These are phyloP conservation scores for Cymbidium sinense DNA, from an alignment of 106 monocot genomes.

Conservation along the genomic window DNA sequence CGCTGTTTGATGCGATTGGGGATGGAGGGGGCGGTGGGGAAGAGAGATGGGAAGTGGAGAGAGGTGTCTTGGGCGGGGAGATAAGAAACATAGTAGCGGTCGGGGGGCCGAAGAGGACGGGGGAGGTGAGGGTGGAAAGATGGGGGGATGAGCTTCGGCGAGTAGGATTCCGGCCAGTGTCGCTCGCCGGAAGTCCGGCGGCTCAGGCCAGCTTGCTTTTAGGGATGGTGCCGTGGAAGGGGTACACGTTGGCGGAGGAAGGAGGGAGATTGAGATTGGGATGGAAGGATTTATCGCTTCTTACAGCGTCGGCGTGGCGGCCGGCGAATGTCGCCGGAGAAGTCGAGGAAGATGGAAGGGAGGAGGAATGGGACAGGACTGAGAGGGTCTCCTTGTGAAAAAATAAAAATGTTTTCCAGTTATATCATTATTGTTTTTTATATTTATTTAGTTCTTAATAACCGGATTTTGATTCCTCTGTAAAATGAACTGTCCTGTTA, in stretches of 20 bases:
- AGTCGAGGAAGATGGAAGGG: background rate
- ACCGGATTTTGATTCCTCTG: too few relatives aligned
- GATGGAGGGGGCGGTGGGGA: conserved; percentile 26
- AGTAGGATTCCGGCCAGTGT: conserved; percentile 51
- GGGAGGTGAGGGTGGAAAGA: conserved; percentile 59
- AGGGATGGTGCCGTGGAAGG: conserved; percentile 81
- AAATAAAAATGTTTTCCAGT: background rate
- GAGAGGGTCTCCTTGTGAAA: background rate
- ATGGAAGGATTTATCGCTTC: conserved; percentile 81
- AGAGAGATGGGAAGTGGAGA: conserved; percentile 71
- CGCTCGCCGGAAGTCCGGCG: conserved; percentile 63
- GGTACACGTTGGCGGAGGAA: conserved; percentile 74
- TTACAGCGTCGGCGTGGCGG: conserved; percentile 82
- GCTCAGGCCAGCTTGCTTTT: conserved; percentile 70
- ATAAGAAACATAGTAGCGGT: conserved; percentile 72
- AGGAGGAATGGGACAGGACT: background rate
- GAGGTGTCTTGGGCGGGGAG: conserved; percentile 72
- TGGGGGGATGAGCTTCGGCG: conserved; percentile 63
- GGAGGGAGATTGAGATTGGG: conserved; percentile 65
- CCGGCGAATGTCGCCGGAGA: background rate
- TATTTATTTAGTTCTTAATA: background rate
- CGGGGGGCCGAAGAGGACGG: conserved; percentile 62
- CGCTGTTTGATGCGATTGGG: conserved; percentile 63
- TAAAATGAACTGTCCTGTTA: too few relatives aligned
- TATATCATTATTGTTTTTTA: background rate